Conservation (phyloP, 2,329 filamentous ascomycete genomes). For the Apiospora saccharicola region DNA sequence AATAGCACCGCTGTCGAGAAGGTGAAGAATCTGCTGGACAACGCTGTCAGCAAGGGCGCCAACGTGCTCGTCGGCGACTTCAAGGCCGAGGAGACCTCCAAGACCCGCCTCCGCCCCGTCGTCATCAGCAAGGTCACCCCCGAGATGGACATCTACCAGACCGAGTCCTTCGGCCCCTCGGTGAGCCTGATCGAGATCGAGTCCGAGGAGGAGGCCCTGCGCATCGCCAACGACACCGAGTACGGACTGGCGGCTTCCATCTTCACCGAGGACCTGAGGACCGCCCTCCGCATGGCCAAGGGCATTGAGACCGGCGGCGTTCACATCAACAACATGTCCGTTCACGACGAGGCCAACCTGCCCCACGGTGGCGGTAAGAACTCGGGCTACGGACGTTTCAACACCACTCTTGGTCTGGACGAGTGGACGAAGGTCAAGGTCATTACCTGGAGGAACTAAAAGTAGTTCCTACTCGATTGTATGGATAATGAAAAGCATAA, state of each 20-base stretch:
- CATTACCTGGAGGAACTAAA: slow-evolving; percentile 39
- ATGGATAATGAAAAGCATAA: background rate
- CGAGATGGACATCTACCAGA: slow-evolving; percentile 71
- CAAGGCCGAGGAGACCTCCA: slow-evolving; percentile 40
- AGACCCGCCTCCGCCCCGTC: slow-evolving; percentile 61
- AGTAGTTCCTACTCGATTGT: background rate
- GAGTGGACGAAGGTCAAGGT: slow-evolving; percentile 44
- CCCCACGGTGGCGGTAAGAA: slow-evolving; percentile 52
- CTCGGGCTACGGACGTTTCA: slow-evolving; percentile 52
- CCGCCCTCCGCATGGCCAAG: slow-evolving; percentile 58
- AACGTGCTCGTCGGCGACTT: slow-evolving; percentile 61
- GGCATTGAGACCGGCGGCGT: slow-evolving; percentile 63
- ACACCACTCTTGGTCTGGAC: slow-evolving; percentile 38
- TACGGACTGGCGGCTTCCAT: slow-evolving; percentile 71
- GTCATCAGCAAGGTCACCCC: slow-evolving; percentile 67
- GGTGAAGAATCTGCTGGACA: slow-evolving; percentile 52
- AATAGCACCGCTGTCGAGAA: slow-evolving; percentile 39
- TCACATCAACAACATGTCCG: slow-evolving; percentile 52
- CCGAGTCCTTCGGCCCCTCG: slow-evolving; percentile 72
- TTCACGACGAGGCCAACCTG: slow-evolving; percentile 52
- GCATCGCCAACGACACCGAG: slow-evolving; percentile 72
- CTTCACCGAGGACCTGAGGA: slow-evolving; percentile 67
- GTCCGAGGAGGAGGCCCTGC: slow-evolving; percentile 68
- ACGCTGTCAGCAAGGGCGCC: slow-evolving; percentile 66
- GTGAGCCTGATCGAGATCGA: slow-evolving; percentile 67